Base-by-base conservation (phyloP, 768 basidiomycete genomes). In the Thelephora ganbajun region DNA sequence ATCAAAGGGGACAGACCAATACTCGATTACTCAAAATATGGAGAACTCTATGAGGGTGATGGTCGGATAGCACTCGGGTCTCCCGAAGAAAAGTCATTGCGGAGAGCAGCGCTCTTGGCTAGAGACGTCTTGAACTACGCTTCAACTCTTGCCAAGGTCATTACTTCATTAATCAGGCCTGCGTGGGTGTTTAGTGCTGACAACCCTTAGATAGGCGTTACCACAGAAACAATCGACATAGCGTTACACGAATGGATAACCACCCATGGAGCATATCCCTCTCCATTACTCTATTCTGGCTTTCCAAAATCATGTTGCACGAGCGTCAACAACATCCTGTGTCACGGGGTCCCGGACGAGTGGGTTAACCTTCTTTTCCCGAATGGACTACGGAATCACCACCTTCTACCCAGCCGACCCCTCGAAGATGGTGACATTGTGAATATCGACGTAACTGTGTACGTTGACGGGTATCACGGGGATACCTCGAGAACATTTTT, bases 291-390 rank as follows among this genome's bases (percentile, higher is more conserved):
- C 0, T 94, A 93, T 60, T 65, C 69, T 7, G 82, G 76, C 6
- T 90, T 78, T 59, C 84, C 87, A 7, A 76, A 74, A 50, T 80
- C 85, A 16, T 82, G 83, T 56, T 89, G 86, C 58, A 89, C 86
- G 20, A 91, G 90, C 52, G 69, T 93, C 47, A 96, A 96, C 57
- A 94, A 94, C 54, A 66, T 94, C 33, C 71, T 91, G 43, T 74
- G 73, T 9, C 90, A 96, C 58, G 92, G 91, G 0, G 91, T 96
- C 48, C 92, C 92, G 23, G 89, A 94, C 66, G 75, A 86, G 89
- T 91, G 53, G 54, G 76, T 61, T 39, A n/a, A 42, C 20, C 44
- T 35, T 26, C 37, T 30, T 18, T 20, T 20, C 30, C 23, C 44
- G 18, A n/a, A 45, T 48, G 49, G 46, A 12, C 13, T 37, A 11